Conservation (phyloP, 306 rosid genomes). For the Rosa chinensis region DNA sequence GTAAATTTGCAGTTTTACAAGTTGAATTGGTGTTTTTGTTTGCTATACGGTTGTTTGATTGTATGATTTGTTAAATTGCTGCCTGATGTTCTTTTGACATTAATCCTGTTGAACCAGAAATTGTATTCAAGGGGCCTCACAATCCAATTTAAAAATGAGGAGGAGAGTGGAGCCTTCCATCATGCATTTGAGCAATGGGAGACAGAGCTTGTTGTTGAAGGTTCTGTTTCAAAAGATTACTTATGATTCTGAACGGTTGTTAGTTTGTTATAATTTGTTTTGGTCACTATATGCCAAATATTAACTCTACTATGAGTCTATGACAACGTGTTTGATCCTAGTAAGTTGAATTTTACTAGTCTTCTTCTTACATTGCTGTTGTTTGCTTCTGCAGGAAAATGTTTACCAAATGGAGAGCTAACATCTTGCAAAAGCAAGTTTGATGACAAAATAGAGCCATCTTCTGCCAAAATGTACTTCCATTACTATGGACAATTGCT, state of each 20-base stretch:
- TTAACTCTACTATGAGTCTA: neutral
- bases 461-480: constrained; percentile 95
- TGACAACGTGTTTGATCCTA: neutral
- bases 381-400: constrained; percentile 41
- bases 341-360: neutral
- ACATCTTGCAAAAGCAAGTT: constrained; percentile 67
- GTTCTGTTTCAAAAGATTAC: constrained; percentile 42
- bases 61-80: neutral
- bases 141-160: constrained; percentile 68
- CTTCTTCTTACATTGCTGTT: neutral
- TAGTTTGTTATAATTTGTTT: neutral
- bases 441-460: constrained; percentile 88
- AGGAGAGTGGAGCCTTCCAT: constrained; percentile 71
- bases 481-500: constrained; percentile 94
- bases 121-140: constrained; percentile 59
- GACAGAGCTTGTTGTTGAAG: constrained; percentile 58
- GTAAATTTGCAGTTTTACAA: neutral
- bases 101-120: constrained; percentile 51
- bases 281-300: neutral
- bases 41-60: neutral
- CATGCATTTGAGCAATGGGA: constrained; percentile 69
- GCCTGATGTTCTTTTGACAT: constrained; percentile 25
- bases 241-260: neutral
- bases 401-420: constrained; percentile 58
- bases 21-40: neutral